phyloP scores from a whole-genome alignment of 2,329 filamentous ascomycete genomes.

The Fusarium chaquense region DNA sequence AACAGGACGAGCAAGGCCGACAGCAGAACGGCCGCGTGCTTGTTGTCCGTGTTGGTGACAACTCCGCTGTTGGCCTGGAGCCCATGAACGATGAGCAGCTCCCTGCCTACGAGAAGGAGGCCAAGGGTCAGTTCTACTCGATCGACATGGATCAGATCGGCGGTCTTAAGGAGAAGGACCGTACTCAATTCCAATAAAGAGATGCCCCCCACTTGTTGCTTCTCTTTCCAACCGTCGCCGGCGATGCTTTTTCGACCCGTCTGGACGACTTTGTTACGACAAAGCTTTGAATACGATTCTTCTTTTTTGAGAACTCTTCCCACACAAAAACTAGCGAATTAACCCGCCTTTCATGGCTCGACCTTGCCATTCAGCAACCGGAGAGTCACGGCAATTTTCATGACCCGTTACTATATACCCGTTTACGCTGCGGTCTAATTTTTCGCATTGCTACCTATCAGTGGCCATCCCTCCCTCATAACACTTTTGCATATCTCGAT shows the following conservation, averaged over 20 bases:
- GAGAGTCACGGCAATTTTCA: constrained; percentile 42
- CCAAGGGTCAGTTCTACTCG: constrained; percentile 85
- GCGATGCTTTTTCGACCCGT: constrained; percentile 46
- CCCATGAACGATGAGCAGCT: constrained; percentile 84
- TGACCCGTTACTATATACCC: constrained; percentile 50
- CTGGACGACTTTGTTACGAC: constrained; percentile 46
- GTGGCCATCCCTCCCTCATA: constrained; percentile 36
- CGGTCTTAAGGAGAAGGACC: constrained; percentile 90
- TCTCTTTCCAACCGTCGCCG: constrained; percentile 41
- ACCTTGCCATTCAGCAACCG: constrained; percentile 34
- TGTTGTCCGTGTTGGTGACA: constrained; percentile 90
- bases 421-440: constrained; percentile 49
- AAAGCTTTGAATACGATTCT: constrained; percentile 39
- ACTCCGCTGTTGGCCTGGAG: constrained; percentile 85
- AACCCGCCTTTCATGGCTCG: constrained; percentile 38
- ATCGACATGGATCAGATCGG: constrained; percentile 96
- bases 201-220: constrained; percentile 24
- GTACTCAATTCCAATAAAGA: constrained; percentile 54
- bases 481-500: constrained; percentile 27
- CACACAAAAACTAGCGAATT: constrained; percentile 40
- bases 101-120: constrained; percentile 89
- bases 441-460: constrained; percentile 47
- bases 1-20: constrained; percentile 87
- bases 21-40: constrained; percentile 88
- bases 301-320: constrained; percentile 21